These are phyloP conservation scores for Talaromyces sp. DNA, from an alignment of 2,329 filamentous ascomycete genomes.

Conservation along the genomic window DNA sequence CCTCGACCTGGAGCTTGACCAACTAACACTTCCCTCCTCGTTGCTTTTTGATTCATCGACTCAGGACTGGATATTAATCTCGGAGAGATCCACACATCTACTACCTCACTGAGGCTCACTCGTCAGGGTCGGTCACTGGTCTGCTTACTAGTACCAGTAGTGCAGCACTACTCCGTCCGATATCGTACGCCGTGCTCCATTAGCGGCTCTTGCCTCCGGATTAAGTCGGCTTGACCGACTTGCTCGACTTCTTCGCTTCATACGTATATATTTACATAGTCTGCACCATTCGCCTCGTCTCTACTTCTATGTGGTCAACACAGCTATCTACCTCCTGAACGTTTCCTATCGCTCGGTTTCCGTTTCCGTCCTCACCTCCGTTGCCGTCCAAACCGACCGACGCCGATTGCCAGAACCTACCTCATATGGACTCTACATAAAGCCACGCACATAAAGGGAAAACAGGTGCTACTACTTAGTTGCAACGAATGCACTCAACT, in stretches of 20 bases:
- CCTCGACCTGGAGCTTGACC: background rate
- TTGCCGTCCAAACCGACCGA: background rate
- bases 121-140: background rate
- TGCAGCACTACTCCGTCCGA: background rate
- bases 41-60: background rate
- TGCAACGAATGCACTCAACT: background rate
- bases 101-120: background rate
- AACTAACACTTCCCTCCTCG: background rate
- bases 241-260: background rate
- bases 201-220: slow-evolving; percentile 15
- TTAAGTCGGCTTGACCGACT: slow-evolving; percentile 6
- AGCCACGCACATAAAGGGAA: background rate
- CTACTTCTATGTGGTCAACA: background rate
- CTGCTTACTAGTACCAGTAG: background rate
- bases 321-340: background rate
- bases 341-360: background rate
- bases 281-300: background rate
- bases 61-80: background rate
- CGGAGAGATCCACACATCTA: background rate
- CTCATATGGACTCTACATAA: slow-evolving; percentile 1
- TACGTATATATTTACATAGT: background rate
- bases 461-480: background rate
- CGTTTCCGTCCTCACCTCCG: slow-evolving; percentile 3
- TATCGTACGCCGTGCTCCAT: background rate
- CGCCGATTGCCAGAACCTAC: background rate